A percentile compares a stretch with the other conserved stretches of the same genome.
Evolutionary conservation across 495 filamentous ascomycete genomes (phyloP).

Genomic region (Penicillium bovifimosum): DNA sequence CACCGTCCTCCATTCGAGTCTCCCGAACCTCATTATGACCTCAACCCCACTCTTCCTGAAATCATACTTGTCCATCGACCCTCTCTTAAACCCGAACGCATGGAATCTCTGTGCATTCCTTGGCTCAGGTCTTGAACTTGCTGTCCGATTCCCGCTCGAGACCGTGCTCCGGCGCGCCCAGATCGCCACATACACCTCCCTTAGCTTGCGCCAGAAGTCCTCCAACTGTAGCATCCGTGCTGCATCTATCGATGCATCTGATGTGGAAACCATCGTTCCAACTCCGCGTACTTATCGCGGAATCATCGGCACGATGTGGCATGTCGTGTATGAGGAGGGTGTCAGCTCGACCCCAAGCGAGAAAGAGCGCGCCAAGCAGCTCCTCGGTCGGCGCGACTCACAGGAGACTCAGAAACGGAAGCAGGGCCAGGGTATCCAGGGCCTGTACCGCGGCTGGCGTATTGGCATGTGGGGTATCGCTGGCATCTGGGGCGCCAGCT

Average conservation of each 20-base stretch:
- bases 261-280: constrained; percentile 68
- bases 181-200: constrained; percentile 55
- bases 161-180: constrained; percentile 87
- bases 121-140: constrained; percentile 69
- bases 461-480: constrained; percentile 93
- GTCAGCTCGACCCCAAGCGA: constrained; percentile 32
- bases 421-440: constrained; percentile 73
- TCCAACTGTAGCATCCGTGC: constrained; percentile 35
- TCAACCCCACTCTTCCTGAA: constrained; percentile 78
- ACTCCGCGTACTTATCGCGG: constrained; percentile 62
- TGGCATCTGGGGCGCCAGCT: constrained; percentile 72
- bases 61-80: constrained; percentile 71
- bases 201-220: constrained; percentile 49
- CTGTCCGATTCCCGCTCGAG: constrained; percentile 81
- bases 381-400: constrained; percentile 30
- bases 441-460: constrained; percentile 89
- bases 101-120: constrained; percentile 77
- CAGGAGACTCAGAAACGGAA: constrained; percentile 42
- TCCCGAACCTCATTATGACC: constrained; percentile 74
- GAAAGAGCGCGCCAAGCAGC: constrained; percentile 31
- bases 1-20: constrained; percentile 77
- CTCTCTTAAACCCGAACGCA: constrained; percentile 68
- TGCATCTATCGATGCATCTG: constrained; percentile 39
- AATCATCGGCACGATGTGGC: constrained; percentile 80
- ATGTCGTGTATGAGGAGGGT: constrained; percentile 80